Conservation (phyloP, 345 rosid species). For the Noccaea caerulescens region DNA sequence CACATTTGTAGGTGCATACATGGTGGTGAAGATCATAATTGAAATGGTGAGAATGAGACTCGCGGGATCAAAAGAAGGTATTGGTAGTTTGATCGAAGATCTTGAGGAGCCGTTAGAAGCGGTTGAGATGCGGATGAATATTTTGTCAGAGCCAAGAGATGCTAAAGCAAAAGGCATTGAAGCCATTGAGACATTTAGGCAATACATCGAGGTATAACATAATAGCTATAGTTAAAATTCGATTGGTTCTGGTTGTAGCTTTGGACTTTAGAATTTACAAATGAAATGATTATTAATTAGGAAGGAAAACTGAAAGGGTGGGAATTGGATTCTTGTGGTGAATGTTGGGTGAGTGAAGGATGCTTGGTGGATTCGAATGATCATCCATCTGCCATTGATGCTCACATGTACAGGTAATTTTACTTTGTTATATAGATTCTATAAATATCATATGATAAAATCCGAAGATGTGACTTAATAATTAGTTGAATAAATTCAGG, state of each 20-base stretch:
- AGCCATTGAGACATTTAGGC: slow-evolving; percentile 75
- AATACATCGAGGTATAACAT: slow-evolving; percentile 65
- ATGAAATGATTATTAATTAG: slow-evolving; percentile 48
- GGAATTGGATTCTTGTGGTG: slow-evolving; percentile 88
- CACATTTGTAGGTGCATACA: slow-evolving; percentile 68
- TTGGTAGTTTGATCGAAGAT: slow-evolving; percentile 76
- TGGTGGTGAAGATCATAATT: slow-evolving; percentile 90
- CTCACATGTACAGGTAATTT: slow-evolving; percentile 82
- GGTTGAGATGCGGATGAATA: slow-evolving; percentile 70
- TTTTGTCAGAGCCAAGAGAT: slow-evolving; percentile 66
- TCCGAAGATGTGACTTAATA: background rate
- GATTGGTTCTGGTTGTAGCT: background rate
- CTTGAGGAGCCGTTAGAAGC: slow-evolving; percentile 77
- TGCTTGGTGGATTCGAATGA: slow-evolving; percentile 87
- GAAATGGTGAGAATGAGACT: slow-evolving; percentile 88
- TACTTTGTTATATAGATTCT: slow-evolving; percentile 6
- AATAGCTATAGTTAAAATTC: background rate
- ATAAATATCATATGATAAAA: slow-evolving; percentile 2
- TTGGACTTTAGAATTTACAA: background rate
- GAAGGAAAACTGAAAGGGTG: slow-evolving; percentile 73
- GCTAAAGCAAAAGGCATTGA: slow-evolving; percentile 74
- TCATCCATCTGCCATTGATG: slow-evolving; percentile 73
- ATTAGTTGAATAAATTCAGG: slow-evolving; percentile 44
- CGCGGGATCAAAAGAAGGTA: slow-evolving; percentile 64
- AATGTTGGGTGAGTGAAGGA: slow-evolving; percentile 93